A percentile compares a stretch with the other conserved stretches of the same genome.
phyloP scores from a whole-genome alignment of 495 filamentous ascomycete species.

The Aspergillus taichungensis region DNA sequence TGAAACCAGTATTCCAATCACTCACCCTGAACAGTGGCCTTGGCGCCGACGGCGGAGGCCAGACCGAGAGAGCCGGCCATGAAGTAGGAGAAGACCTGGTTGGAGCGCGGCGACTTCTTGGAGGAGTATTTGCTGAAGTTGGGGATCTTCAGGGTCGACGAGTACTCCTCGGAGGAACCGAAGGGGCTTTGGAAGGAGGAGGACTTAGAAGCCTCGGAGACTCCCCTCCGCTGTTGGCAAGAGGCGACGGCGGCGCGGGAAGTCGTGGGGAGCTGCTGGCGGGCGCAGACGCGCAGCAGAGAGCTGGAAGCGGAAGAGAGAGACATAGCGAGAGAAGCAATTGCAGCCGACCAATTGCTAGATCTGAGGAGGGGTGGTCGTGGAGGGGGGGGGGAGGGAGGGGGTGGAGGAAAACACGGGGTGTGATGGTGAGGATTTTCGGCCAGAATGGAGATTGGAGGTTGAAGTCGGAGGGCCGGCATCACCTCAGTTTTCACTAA shows the following conservation, averaged over 20 bases:
- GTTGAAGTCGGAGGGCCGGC: slow-evolving; percentile 32
- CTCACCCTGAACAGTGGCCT: slow-evolving; percentile 94
- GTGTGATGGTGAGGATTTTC: slow-evolving; percentile 25
- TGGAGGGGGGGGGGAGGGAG: slow-evolving; percentile 12
- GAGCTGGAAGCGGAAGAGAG: slow-evolving; percentile 40
- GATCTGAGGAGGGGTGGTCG: slow-evolving; percentile 12
- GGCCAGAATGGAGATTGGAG: slow-evolving; percentile 7
- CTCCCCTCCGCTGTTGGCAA: slow-evolving; percentile 41
- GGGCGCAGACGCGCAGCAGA: slow-evolving; percentile 43
- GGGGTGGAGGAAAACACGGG: slow-evolving; percentile 11
- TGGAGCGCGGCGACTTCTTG: slow-evolving; percentile 51
- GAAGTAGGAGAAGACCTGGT: slow-evolving; percentile 92
- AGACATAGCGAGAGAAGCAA: slow-evolving; percentile 34
- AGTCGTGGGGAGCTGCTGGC: slow-evolving; percentile 36
- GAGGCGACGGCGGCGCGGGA: slow-evolving; percentile 39
- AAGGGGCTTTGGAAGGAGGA: slow-evolving; percentile 47
- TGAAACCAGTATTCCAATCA: slow-evolving; percentile 13
- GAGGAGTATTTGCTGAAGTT: slow-evolving; percentile 83
- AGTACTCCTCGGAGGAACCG: slow-evolving; percentile 26
- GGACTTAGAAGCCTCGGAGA: slow-evolving; percentile 36
- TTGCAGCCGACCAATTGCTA: slow-evolving; percentile 33
- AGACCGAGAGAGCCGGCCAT: slow-evolving; percentile 94
- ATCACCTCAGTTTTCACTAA: slow-evolving; percentile 37
- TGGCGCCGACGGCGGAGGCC: slow-evolving; percentile 83
- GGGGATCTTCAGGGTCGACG: slow-evolving; percentile 65